Conservation (phyloP, 495 filamentous ascomycete genomes). For the Neurospora sp. region DNA sequence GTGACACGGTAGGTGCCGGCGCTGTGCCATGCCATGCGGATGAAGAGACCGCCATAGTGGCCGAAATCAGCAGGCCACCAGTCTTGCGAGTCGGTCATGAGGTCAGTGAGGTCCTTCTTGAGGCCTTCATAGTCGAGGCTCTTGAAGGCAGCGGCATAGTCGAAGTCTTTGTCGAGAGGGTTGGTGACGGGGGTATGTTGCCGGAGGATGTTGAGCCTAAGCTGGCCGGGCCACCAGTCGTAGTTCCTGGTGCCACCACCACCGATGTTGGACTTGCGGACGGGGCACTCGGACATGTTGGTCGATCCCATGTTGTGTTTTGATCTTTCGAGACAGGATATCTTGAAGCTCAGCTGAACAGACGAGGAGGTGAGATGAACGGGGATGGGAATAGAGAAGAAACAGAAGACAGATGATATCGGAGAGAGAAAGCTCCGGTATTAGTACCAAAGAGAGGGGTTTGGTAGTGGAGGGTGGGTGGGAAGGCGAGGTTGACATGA, state of each 20-base stretch:
- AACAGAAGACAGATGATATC: background rate
- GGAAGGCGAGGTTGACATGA: background rate
- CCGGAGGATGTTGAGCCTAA: slow-evolving; percentile 60
- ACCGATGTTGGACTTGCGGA: slow-evolving; percentile 42
- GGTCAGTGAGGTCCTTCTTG: slow-evolving; percentile 54
- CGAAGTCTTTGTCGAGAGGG: slow-evolving; percentile 49
- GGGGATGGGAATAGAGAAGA: background rate
- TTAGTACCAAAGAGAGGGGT: background rate
- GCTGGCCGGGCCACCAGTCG: slow-evolving; percentile 61
- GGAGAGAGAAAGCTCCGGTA: background rate
- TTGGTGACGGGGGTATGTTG: slow-evolving; percentile 54
- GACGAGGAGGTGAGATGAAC: background rate
- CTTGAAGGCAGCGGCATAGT: slow-evolving; percentile 62
- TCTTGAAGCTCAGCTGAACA: background rate
- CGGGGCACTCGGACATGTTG: slow-evolving; percentile 37
- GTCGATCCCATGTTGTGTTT: background rate
- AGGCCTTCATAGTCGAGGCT: slow-evolving; percentile 57
- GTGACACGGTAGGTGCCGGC: slow-evolving; percentile 63
- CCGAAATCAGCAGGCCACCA: slow-evolving; percentile 73
- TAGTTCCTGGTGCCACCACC: slow-evolving; percentile 51
- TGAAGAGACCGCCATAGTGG: slow-evolving; percentile 66
- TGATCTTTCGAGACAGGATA: background rate
- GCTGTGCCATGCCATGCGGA: slow-evolving; percentile 72
- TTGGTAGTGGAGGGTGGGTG: background rate
- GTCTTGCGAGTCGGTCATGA: slow-evolving; percentile 68